These are phyloP conservation scores for Scytalidium lignicola DNA, from an alignment of 2,329 filamentous ascomycete species.

Conservation along the genomic window DNA sequence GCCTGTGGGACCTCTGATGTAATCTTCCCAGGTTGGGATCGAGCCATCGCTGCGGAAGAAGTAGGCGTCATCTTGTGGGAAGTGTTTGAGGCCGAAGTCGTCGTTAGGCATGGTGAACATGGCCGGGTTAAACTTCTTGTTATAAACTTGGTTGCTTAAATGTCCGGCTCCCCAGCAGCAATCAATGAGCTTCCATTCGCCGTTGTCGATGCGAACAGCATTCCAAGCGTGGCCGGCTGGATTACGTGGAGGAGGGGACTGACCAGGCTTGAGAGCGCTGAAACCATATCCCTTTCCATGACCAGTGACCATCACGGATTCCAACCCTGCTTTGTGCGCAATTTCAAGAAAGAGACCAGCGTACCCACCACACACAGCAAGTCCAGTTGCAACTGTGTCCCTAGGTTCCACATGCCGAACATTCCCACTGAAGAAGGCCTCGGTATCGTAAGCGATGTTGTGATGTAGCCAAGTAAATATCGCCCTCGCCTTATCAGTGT, in stretches of 20 bases:
- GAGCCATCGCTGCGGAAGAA: slow-evolving; percentile 74
- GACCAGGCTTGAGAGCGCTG: slow-evolving; percentile 53
- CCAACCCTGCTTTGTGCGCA: slow-evolving; percentile 72
- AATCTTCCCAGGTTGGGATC: slow-evolving; percentile 72
- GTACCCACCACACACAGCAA: slow-evolving; percentile 90
- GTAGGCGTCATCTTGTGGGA: slow-evolving; percentile 59
- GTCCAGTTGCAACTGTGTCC: slow-evolving; percentile 68
- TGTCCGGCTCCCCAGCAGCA: slow-evolving; percentile 88
- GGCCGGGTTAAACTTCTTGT: slow-evolving; percentile 60
- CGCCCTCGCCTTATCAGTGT: slow-evolving; percentile 84
- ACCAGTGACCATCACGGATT: slow-evolving; percentile 68
- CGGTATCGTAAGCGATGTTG: slow-evolving; percentile 81
- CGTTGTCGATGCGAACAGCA: slow-evolving; percentile 79
- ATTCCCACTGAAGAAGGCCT: slow-evolving; percentile 69
- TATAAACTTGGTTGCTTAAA: slow-evolving; percentile 54
- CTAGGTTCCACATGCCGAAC: slow-evolving; percentile 64
- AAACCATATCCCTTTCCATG: slow-evolving; percentile 87
- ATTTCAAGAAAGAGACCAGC: slow-evolving; percentile 76
- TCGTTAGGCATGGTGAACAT: slow-evolving; percentile 64
- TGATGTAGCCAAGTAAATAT: slow-evolving; percentile 96
- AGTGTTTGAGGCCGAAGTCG: slow-evolving; percentile 76
- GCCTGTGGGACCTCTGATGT: slow-evolving; percentile 58
- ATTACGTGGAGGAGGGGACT: slow-evolving; percentile 58
- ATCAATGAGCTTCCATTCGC: slow-evolving; percentile 88
- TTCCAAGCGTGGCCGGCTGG: slow-evolving; percentile 83